Conservation (phyloP, 805 yeast species). For the Schwanniomyces sp. region DNA sequence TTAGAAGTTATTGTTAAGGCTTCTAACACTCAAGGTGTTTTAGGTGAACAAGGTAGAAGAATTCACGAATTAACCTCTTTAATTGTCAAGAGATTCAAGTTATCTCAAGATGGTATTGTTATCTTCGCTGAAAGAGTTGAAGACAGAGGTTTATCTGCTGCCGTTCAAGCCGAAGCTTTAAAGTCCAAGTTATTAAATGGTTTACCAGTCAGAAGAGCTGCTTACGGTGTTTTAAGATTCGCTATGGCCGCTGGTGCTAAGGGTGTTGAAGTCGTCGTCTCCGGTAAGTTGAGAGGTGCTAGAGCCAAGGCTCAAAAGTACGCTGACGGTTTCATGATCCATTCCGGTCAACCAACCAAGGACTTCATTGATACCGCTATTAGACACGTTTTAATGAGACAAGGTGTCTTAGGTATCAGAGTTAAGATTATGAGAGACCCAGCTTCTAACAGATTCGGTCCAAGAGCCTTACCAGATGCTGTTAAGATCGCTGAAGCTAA, state of each 20-base stretch:
- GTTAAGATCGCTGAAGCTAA: conserved; percentile 91
- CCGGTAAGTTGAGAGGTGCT: conserved; percentile 99
- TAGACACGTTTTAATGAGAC: conserved; percentile 99
- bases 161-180: conserved; percentile 99
- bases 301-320: conserved; percentile 99
- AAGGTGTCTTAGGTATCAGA: conserved; percentile 99
- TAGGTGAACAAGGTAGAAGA: conserved; percentile 99
- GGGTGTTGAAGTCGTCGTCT: conserved; percentile 99
- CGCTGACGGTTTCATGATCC: conserved; percentile 99
- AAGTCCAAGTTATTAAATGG: conserved; percentile 98
- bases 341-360: conserved; percentile 99
- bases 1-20: conserved; percentile 99
- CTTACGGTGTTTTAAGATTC: conserved; percentile 99
- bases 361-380: conserved; percentile 99
- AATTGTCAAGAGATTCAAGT: conserved; percentile 98
- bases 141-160: conserved; percentile 99
- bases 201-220: conserved; percentile 99
- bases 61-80: conserved; percentile 97
- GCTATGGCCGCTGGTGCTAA: conserved; percentile 99
- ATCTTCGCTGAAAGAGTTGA: conserved; percentile 99
- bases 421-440: conserved; percentile 99
- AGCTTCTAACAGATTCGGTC: conserved; percentile 79
- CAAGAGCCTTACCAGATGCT: conserved; percentile 92
- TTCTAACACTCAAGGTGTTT: conserved; percentile 96
- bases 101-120: conserved; percentile 88